phyloP scores from a whole-genome alignment of 768 basidiomycete species.

The Pisolithus tinctorius region DNA sequence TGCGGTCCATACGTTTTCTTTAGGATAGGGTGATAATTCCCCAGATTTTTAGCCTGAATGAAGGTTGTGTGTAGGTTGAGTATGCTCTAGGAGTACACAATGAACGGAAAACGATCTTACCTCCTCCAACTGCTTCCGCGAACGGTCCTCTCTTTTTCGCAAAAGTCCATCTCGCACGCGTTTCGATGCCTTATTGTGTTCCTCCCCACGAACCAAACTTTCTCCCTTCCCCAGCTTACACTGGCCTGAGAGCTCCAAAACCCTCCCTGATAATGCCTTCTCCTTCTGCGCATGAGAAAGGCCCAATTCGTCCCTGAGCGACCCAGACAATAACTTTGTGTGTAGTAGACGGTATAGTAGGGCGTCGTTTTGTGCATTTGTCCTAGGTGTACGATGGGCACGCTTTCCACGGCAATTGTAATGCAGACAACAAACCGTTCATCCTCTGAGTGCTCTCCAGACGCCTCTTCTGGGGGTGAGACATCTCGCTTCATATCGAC shows the following conservation, averaged over 20 bases:
- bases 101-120: slow-evolving; percentile 31
- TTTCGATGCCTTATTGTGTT: slow-evolving; percentile 66
- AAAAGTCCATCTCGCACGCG: slow-evolving; percentile 64
- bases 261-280: slow-evolving; percentile 71
- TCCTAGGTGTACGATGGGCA: slow-evolving; percentile 35
- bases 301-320: slow-evolving; percentile 53
- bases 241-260: slow-evolving; percentile 63
- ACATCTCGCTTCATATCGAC: slow-evolving; percentile 39
- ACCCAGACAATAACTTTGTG: slow-evolving; percentile 72
- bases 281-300: slow-evolving; percentile 60
- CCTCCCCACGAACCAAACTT: slow-evolving; percentile 47
- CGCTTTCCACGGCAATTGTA: not conserved
- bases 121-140: slow-evolving; percentile 57
- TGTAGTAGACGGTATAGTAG: slow-evolving; percentile 74
- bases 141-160: slow-evolving; percentile 53
- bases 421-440: slow-evolving; percentile 37
- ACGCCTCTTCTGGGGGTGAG: slow-evolving; percentile 15
- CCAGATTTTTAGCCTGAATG: slow-evolving; percentile 69
- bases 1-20: slow-evolving; percentile 56
- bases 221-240: slow-evolving; percentile 76
- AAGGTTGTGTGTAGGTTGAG: slow-evolving; percentile 1
- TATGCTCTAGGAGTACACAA: not conserved
- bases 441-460: slow-evolving; percentile 42
- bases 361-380: slow-evolving; percentile 72
- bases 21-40: slow-evolving; percentile 77